phyloP scores from a whole-genome alignment of 306 rosid species.

The Cicer pinnatifidum region DNA sequence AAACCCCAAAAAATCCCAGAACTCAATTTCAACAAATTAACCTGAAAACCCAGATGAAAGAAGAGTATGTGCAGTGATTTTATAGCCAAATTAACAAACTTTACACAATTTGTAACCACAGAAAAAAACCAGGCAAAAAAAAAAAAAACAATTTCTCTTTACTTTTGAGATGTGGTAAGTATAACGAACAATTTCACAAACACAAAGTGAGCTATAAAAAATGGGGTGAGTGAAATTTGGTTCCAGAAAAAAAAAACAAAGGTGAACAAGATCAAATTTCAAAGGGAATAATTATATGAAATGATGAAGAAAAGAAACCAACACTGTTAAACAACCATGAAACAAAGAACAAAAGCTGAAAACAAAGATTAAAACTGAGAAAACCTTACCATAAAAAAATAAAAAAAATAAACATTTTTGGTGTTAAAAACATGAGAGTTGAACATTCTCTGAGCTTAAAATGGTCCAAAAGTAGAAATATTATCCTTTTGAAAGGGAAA shows the following conservation, averaged over 20 bases:
- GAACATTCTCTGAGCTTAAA: constrained; percentile 35
- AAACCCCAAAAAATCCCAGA: constrained; percentile 26
- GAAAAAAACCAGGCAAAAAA: constrained; percentile 10
- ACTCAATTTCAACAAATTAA: constrained; percentile 34
- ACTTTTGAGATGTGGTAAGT: constrained; percentile 32
- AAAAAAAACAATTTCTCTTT: constrained; percentile 14
- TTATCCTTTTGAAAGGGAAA: constrained; percentile 33
- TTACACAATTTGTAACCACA: constrained; percentile 35
- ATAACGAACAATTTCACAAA: constrained; percentile 37
- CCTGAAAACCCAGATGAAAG: constrained; percentile 30
- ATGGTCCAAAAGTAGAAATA: background rate
- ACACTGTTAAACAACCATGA: constrained; percentile 7
- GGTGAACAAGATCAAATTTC: constrained; percentile 43
- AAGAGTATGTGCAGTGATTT: constrained; percentile 21
- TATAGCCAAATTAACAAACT: constrained; percentile 25
- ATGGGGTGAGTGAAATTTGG: constrained; percentile 32
- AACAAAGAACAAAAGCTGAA: constrained; percentile 20
- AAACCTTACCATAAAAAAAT: background rate
- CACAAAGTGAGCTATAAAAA: constrained; percentile 43
- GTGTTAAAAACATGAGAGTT: background rate
- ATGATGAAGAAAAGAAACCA: constrained; percentile 29
- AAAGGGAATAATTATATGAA: constrained; percentile 35
- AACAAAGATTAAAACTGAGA: constrained; percentile 25
- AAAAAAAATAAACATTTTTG: constrained; percentile 15
- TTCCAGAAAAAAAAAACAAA: constrained; percentile 26